Conservation (phyloP, 2,329 filamentous ascomycete genomes). For the Clonostachys rhizophaga region DNA sequence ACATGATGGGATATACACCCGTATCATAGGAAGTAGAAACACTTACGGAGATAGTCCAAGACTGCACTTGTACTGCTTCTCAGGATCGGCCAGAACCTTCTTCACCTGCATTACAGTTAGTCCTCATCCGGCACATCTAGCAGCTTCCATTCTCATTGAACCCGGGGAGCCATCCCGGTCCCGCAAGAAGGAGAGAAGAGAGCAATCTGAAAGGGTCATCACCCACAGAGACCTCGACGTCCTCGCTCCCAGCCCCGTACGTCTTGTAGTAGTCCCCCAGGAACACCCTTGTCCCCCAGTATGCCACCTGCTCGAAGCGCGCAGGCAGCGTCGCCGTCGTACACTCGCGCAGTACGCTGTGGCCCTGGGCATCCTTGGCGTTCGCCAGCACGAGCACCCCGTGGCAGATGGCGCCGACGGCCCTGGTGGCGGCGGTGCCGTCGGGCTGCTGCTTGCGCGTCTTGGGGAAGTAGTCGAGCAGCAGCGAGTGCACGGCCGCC, state of each 20-base stretch:
- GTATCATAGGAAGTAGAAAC: too few species aligned
- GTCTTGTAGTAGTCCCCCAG: constrained; percentile 54
- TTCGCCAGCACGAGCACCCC: constrained; percentile 45
- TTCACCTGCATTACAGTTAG: constrained; percentile 24
- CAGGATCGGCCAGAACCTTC: constrained; percentile 31
- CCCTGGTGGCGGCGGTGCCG: constrained; percentile 22
- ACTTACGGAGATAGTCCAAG: too few species aligned
- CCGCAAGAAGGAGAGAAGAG: background rate
- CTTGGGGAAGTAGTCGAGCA: constrained; percentile 40
- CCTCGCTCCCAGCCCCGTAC: constrained; percentile 43
- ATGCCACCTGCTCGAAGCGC: constrained; percentile 42
- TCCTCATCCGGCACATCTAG: too few species aligned
- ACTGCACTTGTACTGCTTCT: constrained; percentile 30
- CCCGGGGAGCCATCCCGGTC: background rate
- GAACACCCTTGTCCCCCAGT: constrained; percentile 40
- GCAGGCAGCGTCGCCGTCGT: constrained; percentile 42
- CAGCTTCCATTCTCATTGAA: too few species aligned
- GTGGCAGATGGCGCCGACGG: constrained; percentile 44
- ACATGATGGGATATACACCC: too few species aligned
- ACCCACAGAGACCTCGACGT: constrained; percentile 40
- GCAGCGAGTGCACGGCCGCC: constrained; percentile 31
- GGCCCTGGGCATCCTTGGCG: constrained; percentile 30
- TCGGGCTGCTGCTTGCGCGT: constrained; percentile 30
- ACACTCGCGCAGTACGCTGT: constrained; percentile 40
- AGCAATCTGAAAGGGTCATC: background rate